Base-by-base conservation (phyloP, 2,329 filamentous ascomycete genomes). In the Penicillium glabrum region DNA sequence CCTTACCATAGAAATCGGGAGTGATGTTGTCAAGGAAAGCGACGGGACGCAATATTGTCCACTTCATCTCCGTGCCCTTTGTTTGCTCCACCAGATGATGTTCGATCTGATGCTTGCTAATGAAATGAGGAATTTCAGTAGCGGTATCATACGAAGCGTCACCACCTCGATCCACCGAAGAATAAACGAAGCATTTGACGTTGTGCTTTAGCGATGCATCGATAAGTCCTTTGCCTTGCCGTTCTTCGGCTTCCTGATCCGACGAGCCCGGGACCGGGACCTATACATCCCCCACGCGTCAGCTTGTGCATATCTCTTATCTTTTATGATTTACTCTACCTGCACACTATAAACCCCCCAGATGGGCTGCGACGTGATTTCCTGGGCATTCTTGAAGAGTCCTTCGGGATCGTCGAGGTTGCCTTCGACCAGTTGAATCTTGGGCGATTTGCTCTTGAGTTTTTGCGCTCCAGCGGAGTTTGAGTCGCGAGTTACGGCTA, bases 301-400 rank as follows among this genome's bases (percentile, higher is more conserved):
- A 41, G 39, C 19, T 35, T 26, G 35, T 8, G 14, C 26, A 33
- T 3, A 26, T 33, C 21, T 2, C 16, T 41, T 14, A 10, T 26
- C 26, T 14, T 23, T 6, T 21, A 10, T 31, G 16, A 13, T n/a
- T 27, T 13, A 29, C n/a, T 41, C 71, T 46, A 84, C 76, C 71
- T 86, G 84, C 0, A 89, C 84, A 23, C 81, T 84, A 71, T 83
- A 89, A 6, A 88, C 84, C 3, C 84, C 84, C 80, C 82, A 85
- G 55, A 86, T 78, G 2, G 77, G 72, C 19, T 51, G 46, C 13
- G 67, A 59, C 1, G 70, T 67, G 24, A 72, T 69, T 2, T 71
- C 65, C 33, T 74, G 72, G 6, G 78, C 80, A 27, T 73, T 73
- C 33, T 71, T 61, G 62, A 88, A 87, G 19, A 87, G 78, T 0